Evolutionary conservation across 2,329 filamentous ascomycete genomes (phyloP).

Genomic region (Phialocephala subalpina): DNA sequence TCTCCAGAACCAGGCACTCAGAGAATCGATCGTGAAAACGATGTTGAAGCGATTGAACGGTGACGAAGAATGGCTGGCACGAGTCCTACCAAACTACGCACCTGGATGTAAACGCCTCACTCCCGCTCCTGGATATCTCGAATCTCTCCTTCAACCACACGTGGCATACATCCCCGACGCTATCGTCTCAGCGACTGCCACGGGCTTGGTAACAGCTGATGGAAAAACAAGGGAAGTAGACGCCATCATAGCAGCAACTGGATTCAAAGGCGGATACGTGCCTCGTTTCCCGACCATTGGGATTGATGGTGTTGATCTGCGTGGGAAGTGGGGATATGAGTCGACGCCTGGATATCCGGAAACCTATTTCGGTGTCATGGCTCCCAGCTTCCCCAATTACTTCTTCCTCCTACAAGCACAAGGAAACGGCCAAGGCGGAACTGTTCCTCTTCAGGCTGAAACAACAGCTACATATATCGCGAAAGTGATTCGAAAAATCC

Average conservation of each 20-base stretch:
- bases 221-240: constrained; percentile 25
- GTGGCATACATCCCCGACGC: constrained; percentile 20
- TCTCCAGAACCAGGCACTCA: constrained; percentile 38
- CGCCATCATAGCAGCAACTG: constrained; percentile 29
- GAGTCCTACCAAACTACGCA: constrained; percentile 23
- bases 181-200: constrained; percentile 23
- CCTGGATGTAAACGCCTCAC: constrained; percentile 43
- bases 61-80: constrained; percentile 29
- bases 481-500: background rate
- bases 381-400: background rate
- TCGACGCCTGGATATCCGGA: background rate
- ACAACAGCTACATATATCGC: background rate
- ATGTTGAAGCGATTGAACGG: constrained; percentile 48
- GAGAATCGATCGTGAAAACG: constrained; percentile 48
- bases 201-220: constrained; percentile 18
- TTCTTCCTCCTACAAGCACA: background rate
- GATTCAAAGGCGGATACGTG: constrained; percentile 38
- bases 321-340: background rate
- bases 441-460: background rate
- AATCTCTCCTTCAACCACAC: constrained; percentile 20
- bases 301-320: background rate
- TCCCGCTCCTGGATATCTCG: constrained; percentile 43
- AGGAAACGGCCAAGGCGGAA: background rate
- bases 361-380: background rate
- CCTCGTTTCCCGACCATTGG: background rate